Conservation (phyloP, 805 yeast species). For the Cyberlindnera xylosilytica region DNA sequence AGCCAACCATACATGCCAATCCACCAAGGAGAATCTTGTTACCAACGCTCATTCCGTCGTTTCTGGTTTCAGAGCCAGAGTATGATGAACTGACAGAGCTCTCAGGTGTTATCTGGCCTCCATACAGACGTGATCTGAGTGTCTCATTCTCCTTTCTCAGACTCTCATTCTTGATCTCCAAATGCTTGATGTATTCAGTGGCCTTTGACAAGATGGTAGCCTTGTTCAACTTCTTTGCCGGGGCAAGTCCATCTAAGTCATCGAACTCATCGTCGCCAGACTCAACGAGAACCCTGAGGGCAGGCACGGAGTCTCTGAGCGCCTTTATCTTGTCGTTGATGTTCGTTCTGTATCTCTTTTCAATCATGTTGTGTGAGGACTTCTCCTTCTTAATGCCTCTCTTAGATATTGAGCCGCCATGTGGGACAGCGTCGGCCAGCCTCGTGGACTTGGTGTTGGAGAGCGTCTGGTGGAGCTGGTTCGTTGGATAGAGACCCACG, state of each 20-base stretch:
- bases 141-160: constrained; percentile 47
- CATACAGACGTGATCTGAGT: constrained; percentile 30
- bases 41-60: constrained; percentile 25
- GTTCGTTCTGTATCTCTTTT: constrained; percentile 67
- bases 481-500: neutral
- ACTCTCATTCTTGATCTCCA: constrained; percentile 56
- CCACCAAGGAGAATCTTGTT: constrained; percentile 60
- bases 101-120: constrained; percentile 21
- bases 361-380: constrained; percentile 67
- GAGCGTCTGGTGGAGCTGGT: neutral
- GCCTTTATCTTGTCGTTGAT: constrained; percentile 65
- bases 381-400: constrained; percentile 41
- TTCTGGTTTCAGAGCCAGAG: constrained; percentile 7
- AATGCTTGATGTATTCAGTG: constrained; percentile 71
- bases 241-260: constrained; percentile 68
- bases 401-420: constrained; percentile 22
- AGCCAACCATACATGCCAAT: constrained; percentile 61
- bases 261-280: constrained; percentile 56
- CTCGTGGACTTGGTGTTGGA: constrained; percentile 9
- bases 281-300: constrained; percentile 45
- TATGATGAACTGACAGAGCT: constrained; percentile 18
- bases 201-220: constrained; percentile 76
- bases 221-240: constrained; percentile 74
- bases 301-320: constrained; percentile 64
- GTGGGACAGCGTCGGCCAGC: constrained; percentile 26